Conservation (phyloP, 257 asterid genomes). For the Prunella vulgaris region DNA sequence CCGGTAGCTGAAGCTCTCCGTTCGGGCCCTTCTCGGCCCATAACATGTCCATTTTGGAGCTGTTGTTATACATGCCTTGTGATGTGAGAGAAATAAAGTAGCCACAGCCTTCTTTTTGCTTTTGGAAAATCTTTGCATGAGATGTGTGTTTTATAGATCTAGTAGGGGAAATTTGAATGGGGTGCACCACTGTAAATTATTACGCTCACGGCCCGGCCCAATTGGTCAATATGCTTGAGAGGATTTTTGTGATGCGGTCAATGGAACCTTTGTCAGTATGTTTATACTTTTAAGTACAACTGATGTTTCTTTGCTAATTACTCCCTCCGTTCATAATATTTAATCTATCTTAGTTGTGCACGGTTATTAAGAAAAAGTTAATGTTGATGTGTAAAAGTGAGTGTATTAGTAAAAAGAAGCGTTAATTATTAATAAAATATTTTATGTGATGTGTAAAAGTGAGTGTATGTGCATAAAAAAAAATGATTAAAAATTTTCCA, state of each 20-base stretch:
- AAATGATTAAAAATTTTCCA: too few relatives aligned
- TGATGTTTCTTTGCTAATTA: slow-evolving; percentile 9
- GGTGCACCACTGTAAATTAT: not conserved
- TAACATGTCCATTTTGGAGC: slow-evolving; percentile 45
- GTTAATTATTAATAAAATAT: too few relatives aligned
- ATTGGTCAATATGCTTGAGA: slow-evolving; percentile 27
- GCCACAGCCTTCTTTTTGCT: not conserved
- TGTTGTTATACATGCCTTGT: slow-evolving; percentile 21
- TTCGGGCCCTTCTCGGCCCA: slow-evolving; percentile 62
- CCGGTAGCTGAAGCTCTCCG: slow-evolving; percentile 71
- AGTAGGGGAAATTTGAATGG: slow-evolving; percentile 24
- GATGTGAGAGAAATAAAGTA: not conserved
- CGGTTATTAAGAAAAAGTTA: too few relatives aligned
- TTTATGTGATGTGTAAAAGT: too few relatives aligned
- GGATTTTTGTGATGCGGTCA: slow-evolving; percentile 36
- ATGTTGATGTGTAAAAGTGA: too few relatives aligned
- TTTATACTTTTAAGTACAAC: slow-evolving; percentile 22
- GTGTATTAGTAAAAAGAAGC: too few relatives aligned
- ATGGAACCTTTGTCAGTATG: slow-evolving; percentile 22
- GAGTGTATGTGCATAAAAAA: too few relatives aligned
- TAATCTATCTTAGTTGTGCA: too few relatives aligned
- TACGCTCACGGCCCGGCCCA: slow-evolving; percentile 39
- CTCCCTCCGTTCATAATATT: too few relatives aligned
- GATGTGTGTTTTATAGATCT: slow-evolving; percentile 24
- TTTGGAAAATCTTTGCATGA: slow-evolving; percentile 24